These are phyloP conservation scores for Gypsophila paniculata DNA, from an alignment of 179 eudicot species.

Conservation along the genomic window DNA sequence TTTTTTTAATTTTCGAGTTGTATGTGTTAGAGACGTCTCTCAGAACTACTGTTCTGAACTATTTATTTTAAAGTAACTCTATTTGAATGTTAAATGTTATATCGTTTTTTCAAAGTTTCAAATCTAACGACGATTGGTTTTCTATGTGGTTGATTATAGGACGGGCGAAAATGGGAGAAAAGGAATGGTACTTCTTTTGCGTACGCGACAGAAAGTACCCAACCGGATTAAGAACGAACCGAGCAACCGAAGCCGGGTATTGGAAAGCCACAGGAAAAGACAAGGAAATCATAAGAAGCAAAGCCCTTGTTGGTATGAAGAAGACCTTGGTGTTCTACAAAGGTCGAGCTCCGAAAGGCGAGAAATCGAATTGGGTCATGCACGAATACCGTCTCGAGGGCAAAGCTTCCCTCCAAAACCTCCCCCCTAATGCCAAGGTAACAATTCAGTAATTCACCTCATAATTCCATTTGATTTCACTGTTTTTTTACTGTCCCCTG, in stretches of 20 bases:
- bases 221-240: constrained; percentile 84
- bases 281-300: constrained; percentile 60
- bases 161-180: constrained; percentile 85
- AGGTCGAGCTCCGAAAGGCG: constrained; percentile 90
- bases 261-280: constrained; percentile 98
- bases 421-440: constrained; percentile 59
- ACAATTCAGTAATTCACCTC: not conserved
- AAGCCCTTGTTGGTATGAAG: constrained; percentile 81
- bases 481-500: constrained; percentile 8
- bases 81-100: no score
- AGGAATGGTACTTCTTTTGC: constrained; percentile 92
- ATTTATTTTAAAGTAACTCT: no score
- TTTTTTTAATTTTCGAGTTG: no score
- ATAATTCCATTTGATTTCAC: not conserved
- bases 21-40: no score
- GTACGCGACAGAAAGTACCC: constrained; percentile 88
- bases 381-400: constrained; percentile 86
- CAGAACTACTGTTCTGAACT: no score
- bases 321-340: constrained; percentile 82
- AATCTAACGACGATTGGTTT: not conserved
- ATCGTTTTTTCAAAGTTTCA: no score
- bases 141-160: constrained; percentile 30
- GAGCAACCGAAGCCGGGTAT: constrained; percentile 83
- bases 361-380: constrained; percentile 85
- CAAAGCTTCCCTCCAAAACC: constrained; percentile 49